A percentile compares a stretch with the other conserved stretches of the same genome.
Evolutionary conservation across 2,329 filamentous ascomycete species (phyloP).

Genomic region (Colletotrichum truncatum): DNA sequence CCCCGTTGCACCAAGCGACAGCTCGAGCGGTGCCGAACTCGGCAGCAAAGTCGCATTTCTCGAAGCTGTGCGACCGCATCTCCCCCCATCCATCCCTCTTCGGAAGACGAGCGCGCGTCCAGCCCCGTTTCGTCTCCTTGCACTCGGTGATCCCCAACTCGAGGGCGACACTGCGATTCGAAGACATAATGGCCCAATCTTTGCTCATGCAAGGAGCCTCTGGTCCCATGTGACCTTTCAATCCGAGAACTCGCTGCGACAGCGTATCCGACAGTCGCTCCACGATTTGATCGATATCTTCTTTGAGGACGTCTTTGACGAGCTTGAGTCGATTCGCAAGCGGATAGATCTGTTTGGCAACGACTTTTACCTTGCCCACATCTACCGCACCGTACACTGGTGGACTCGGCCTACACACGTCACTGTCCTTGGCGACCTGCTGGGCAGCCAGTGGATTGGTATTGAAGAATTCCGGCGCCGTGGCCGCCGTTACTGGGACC

Average conservation of each 20-base stretch:
- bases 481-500: constrained; percentile 80
- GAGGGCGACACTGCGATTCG: constrained; percentile 91
- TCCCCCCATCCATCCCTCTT: constrained; percentile 30
- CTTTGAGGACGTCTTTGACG: constrained; percentile 74
- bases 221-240: constrained; percentile 58
- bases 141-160: constrained; percentile 91
- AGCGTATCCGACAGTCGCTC: constrained; percentile 60
- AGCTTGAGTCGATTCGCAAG: constrained; percentile 77
- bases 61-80: constrained; percentile 47
- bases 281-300: constrained; percentile 70
- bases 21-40: constrained; percentile 19
- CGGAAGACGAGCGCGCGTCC: constrained; percentile 38
- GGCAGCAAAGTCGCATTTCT: constrained; percentile 42
- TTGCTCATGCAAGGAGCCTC: constrained; percentile 62
- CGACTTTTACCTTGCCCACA: constrained; percentile 93
- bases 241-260: constrained; percentile 56
- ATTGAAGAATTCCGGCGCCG: constrained; percentile 84
- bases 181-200: constrained; percentile 58
- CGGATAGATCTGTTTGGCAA: constrained; percentile 90
- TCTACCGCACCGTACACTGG: constrained; percentile 86
- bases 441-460: constrained; percentile 95
- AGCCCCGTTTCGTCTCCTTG: constrained; percentile 86
- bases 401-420: constrained; percentile 88
- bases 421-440: constrained; percentile 86
- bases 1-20: constrained; percentile 58